These are phyloP conservation scores for Penicillium sp. DNA, from an alignment of 2,329 filamentous ascomycete species.

Conservation along the genomic window DNA sequence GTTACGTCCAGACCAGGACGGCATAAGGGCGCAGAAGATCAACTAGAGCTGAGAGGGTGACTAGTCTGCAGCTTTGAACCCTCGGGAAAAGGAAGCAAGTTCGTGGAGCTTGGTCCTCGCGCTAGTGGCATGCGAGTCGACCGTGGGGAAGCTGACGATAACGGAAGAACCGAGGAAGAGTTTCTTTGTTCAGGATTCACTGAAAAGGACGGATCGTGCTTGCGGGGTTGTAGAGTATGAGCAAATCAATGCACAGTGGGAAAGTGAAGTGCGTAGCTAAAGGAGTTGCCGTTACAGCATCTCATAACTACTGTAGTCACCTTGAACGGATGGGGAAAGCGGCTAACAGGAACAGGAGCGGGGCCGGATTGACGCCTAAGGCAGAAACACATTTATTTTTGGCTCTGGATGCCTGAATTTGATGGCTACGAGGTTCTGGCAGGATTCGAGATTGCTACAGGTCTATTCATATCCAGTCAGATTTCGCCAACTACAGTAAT, in stretches of 20 bases:
- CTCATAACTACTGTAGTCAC: slow-evolving; percentile 10
- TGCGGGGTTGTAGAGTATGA: not conserved
- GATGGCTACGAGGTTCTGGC: not conserved
- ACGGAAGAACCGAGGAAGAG: not conserved
- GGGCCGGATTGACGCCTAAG: slow-evolving; percentile 11
- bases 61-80: not conserved
- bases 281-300: slow-evolving; percentile 8
- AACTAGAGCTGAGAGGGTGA: not conserved
- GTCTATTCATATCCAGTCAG: not conserved
- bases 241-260: not conserved
- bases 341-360: slow-evolving; percentile 8
- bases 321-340: slow-evolving; percentile 24
- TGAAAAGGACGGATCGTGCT: not conserved
- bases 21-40: slow-evolving; percentile 35
- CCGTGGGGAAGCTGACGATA: slow-evolving; percentile 14
- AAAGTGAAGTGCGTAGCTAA: not conserved
- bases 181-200: slow-evolving; percentile 8
- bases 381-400: slow-evolving; percentile 13
- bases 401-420: not conserved
- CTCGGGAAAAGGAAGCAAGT: slow-evolving; percentile 1
- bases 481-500: not conserved
- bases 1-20: slow-evolving; percentile 33
- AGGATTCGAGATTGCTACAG: not conserved
- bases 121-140: slow-evolving; percentile 17
- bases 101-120: slow-evolving; percentile 11